A percentile compares a stretch with the other conserved stretches of the same genome.
Conservation (phyloP, 257 asterid species). For the Nicotiana otophora region DNA sequence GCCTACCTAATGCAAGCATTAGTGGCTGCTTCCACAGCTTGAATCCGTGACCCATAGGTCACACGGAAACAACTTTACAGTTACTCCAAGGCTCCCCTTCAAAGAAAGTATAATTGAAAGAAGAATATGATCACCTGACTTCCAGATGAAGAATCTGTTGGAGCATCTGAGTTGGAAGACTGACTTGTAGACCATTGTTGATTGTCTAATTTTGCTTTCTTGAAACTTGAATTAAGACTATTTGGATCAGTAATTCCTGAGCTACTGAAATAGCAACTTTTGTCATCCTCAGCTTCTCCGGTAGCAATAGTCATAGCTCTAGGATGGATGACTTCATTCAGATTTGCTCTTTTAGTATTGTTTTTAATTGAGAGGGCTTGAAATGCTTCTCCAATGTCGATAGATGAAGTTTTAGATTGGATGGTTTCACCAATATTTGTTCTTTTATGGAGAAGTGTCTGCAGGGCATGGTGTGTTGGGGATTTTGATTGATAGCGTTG, state of each 20-base stretch:
- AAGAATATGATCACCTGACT: constrained; percentile 39
- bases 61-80: too few species aligned
- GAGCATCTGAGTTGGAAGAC: constrained; percentile 33
- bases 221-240: not conserved
- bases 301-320: constrained; percentile 18
- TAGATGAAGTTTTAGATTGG: constrained; percentile 14
- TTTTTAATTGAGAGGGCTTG: constrained; percentile 2
- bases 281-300: constrained; percentile 6
- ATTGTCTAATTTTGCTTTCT: constrained; percentile 16
- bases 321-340: constrained; percentile 24
- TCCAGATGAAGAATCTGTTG: constrained; percentile 28
- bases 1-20: too few species aligned
- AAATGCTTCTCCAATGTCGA: constrained; percentile 13
- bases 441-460: constrained; percentile 40
- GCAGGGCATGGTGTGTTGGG: constrained; percentile 32
- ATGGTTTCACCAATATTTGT: constrained; percentile 24
- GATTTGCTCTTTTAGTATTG: constrained; percentile 19
- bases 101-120: not conserved
- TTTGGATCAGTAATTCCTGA: not conserved
- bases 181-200: constrained; percentile 21
- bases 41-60: too few species aligned
- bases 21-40: too few species aligned
- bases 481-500: constrained; percentile 67
- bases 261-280: constrained; percentile 11
- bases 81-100: too few species aligned